Evolutionary conservation across 2,329 filamentous ascomycete genomes (phyloP), one percentile per base, ranked within the genome.

Genomic region (Bimuria novae-zelandiae): DNA sequence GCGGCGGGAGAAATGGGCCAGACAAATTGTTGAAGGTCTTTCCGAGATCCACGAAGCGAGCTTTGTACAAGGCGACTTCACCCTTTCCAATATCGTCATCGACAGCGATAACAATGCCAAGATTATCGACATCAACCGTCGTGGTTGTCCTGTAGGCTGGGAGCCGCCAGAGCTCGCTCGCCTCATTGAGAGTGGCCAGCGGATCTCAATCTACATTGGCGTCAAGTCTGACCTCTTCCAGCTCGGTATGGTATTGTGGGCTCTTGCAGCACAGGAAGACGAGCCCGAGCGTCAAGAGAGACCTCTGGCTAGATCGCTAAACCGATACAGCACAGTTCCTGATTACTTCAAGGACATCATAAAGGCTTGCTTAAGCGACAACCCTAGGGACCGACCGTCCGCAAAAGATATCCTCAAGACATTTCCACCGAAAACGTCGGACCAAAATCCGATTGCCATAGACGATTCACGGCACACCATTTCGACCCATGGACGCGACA

Each of bases 81-180:
- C 94, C 0, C 80, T 99, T 23, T 96, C 92, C 4, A 99, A 99
- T 70, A 96, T 99, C 60, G 94, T 99, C 56, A 89, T 99, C 65
- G 91, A 97, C 71, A 81, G 82, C 11, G 76, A 89, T 37, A 87
- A 92, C 68, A 83, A 97, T 67, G 94, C 93, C 7, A 93, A 95
- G 67, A 97, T 99, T 61, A 99, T 99, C 68, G 94, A 99, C 74
- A 97, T 99, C 77, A 99, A 99, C 76, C 84, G 94, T 50, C 83
- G 94, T 64, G 94, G 94, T n/a, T 99, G 94, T 66, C 94, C 94
- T 0, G 90, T 97, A 4, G 93, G 93, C 21, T 99, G 94, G 94
- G 94, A 99, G 63, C 92, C 94, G 2, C 94, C 94, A 4, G 94
- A 99, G 75, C 89, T 95, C 51, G 88, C 87, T 14, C 83, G 84